These are phyloP conservation scores for Jamesozyma jinghongensis DNA, from an alignment of 805 yeast genomes.

Conservation along the genomic window DNA sequence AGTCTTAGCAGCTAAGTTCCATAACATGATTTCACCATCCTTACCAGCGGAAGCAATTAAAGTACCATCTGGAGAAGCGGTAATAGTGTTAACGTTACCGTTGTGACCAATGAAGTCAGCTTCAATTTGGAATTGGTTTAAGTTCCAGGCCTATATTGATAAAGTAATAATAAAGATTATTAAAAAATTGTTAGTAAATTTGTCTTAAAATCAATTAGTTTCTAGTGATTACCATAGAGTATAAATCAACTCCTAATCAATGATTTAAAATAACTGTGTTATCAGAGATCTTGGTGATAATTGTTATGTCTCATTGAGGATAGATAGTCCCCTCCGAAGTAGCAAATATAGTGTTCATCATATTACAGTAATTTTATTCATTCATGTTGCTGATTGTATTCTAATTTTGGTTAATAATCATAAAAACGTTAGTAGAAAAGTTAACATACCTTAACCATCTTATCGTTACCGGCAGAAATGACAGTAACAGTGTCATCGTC, in stretches of 20 bases:
- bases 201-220: conserved; percentile 3
- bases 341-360: conserved; percentile 95
- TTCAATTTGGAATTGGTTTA: conserved; percentile 69
- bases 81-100: conserved; percentile 94
- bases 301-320: conserved; percentile 87
- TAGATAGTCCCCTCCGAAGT: conserved; percentile 78
- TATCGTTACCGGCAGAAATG: conserved; percentile 98
- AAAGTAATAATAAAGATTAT: background rate
- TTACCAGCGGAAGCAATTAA: conserved; percentile 99
- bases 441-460: conserved; percentile 93
- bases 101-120: conserved; percentile 99
- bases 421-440: conserved; percentile 6
- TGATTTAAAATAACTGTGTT: conserved; percentile 1
- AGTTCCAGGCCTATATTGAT: conserved; percentile 77
- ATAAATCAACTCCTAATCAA: background rate
- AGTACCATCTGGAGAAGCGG: conserved; percentile 99
- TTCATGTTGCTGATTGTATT: conserved; percentile 1
- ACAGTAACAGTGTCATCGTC: conserved; percentile 56
- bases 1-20: conserved; percentile 85
- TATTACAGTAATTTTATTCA: conserved; percentile 27
- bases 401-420: too few relatives aligned
- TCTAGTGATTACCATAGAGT: background rate
- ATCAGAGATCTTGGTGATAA: conserved; percentile 99
- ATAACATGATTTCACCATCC: conserved; percentile 96
- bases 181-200: conserved; percentile 37